Conservation (phyloP, 202 grass and related monocot genomes). For the Hordeum pubiflorum region DNA sequence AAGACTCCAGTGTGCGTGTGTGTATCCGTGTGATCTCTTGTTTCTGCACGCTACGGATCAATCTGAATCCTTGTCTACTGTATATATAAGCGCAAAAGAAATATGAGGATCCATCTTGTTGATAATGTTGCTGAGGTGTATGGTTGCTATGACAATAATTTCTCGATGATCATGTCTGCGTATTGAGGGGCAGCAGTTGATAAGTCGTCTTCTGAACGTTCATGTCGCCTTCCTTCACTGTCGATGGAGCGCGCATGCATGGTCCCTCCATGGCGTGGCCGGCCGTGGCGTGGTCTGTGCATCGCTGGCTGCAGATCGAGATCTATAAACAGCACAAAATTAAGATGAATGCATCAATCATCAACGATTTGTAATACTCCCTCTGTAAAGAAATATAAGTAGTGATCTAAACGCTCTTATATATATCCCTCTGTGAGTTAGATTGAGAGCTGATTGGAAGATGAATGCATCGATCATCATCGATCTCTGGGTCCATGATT, state of each 20-base stretch:
- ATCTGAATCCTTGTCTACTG: too few relatives aligned
- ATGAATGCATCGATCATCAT: too few relatives aligned
- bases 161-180: not conserved
- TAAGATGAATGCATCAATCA: not conserved
- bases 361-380: not conserved
- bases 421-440: too few relatives aligned
- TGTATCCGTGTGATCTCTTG: not conserved
- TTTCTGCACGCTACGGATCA: not conserved
- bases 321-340: not conserved
- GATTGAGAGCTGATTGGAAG: too few relatives aligned
- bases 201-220: not conserved
- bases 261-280: not conserved
- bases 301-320: not conserved
- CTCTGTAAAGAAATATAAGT: too few relatives aligned
- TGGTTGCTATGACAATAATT: not conserved
- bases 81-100: not conserved
- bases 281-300: not conserved
- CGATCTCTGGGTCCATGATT: too few relatives aligned
- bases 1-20: not conserved
- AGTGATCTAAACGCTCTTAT: too few relatives aligned
- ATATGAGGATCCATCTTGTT: not conserved
- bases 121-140: not conserved
- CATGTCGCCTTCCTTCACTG: not conserved
- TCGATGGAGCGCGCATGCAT: not conserved
- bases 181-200: not conserved